phyloP scores from a whole-genome alignment of 495 filamentous ascomycete genomes.

The Cercophora scortea region DNA sequence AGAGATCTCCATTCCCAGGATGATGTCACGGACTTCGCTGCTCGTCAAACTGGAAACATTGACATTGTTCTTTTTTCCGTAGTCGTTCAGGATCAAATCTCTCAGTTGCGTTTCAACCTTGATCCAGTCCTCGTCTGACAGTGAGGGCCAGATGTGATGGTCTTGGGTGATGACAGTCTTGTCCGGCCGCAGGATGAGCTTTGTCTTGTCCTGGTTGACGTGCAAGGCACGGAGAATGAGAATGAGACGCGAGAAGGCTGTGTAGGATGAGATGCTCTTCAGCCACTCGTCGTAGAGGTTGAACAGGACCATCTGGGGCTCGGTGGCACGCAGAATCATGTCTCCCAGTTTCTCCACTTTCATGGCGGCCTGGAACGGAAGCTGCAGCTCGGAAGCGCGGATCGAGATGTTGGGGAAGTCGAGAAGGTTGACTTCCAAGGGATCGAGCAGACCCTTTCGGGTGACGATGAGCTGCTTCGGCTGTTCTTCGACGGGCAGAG shows the following conservation, averaged over 20 bases:
- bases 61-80: slow-evolving; percentile 99
- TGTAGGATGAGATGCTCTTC: slow-evolving; percentile 97
- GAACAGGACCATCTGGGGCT: slow-evolving; percentile 99
- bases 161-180: slow-evolving; percentile 98
- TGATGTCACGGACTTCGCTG: slow-evolving; percentile 96
- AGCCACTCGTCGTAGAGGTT: slow-evolving; percentile 99
- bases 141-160: slow-evolving; percentile 96
- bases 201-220: slow-evolving; percentile 97
- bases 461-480: slow-evolving; percentile 99
- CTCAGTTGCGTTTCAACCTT: slow-evolving; percentile 95
- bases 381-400: slow-evolving; percentile 91
- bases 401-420: slow-evolving; percentile 99
- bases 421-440: slow-evolving; percentile 91
- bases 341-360: slow-evolving; percentile 99
- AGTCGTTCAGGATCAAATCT: slow-evolving; percentile 95
- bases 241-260: slow-evolving; percentile 93
- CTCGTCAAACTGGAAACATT: slow-evolving; percentile 94
- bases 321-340: slow-evolving; percentile 96
- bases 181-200: slow-evolving; percentile 92
- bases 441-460: slow-evolving; percentile 93
- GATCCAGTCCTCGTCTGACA: slow-evolving; percentile 97
- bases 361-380: slow-evolving; percentile 99
- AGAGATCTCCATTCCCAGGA: slow-evolving; percentile 98
- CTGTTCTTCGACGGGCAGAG: slow-evolving; percentile 95
- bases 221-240: slow-evolving; percentile 93